Conservation (phyloP, 768 basidiomycete species). For the Scleroderma citrinum region DNA sequence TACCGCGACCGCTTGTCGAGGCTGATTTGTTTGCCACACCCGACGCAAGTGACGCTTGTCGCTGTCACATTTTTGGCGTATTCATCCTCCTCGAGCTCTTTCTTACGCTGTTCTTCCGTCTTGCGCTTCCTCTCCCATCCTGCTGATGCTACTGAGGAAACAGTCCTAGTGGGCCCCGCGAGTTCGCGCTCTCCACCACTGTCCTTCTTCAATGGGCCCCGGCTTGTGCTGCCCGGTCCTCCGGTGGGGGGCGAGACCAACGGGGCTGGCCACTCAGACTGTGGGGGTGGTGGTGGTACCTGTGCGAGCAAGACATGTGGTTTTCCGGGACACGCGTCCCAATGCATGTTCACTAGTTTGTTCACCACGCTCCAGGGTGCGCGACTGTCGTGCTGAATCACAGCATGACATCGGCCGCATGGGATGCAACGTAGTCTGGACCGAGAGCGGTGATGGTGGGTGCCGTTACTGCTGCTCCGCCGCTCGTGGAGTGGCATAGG, state of each 20-base stretch:
- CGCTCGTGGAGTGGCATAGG: not conserved
- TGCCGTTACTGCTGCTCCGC: not conserved
- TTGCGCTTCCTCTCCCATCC: constrained; percentile 25
- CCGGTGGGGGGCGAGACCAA: constrained; percentile 9
- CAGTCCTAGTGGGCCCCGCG: not conserved
- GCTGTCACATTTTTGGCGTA: constrained; percentile 17
- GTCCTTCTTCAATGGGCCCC: not conserved
- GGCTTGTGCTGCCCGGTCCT: not conserved
- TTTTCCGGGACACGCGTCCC: constrained; percentile 19
- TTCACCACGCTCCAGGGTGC: constrained; percentile 20
- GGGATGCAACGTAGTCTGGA: constrained; percentile 10
- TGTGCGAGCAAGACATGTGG: constrained; percentile 10
- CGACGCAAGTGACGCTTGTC: constrained; percentile 25
- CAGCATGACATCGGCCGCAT: constrained; percentile 21
- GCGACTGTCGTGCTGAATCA: constrained; percentile 24
- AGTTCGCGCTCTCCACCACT: constrained; percentile 1
- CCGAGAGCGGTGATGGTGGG: not conserved
- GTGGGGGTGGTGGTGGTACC: constrained; percentile 5
- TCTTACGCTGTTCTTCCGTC: constrained; percentile 22
- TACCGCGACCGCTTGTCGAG: constrained; percentile 30
- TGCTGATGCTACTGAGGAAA: constrained; percentile 7
- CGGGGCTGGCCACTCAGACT: constrained; percentile 6
- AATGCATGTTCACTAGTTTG: constrained; percentile 25
- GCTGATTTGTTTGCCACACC: constrained; percentile 26
- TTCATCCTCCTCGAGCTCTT: constrained; percentile 25